Base-by-base conservation (phyloP, 2,329 filamentous ascomycete genomes). In the Simplicillium sp. region DNA sequence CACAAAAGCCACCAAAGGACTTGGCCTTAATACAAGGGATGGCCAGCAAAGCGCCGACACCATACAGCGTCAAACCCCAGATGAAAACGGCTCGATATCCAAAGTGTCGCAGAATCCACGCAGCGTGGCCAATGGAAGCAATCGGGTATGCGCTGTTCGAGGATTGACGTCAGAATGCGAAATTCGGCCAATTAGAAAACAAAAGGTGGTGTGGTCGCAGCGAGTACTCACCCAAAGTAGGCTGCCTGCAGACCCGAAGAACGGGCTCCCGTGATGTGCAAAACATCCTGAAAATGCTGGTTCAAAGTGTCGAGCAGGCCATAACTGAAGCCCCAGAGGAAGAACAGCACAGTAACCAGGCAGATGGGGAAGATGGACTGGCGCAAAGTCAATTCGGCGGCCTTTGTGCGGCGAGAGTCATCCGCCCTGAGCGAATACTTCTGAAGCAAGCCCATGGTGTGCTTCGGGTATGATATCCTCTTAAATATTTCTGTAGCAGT, bases 1-100 rank as follows among this genome's bases (percentile, higher is more conserved):
- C 75, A 51, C 82, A 87, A 62, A 88, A 89, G 8, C 84, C 85
- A 18, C 71, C 76, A 53, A 88, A 89, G 13, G 77, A 84, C 42
- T 72, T 68, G 29, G 75, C 72, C 47, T 74, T 71, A 50, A 80
- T 72, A 44, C 70, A 73, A 0, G 71, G 67, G 39, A 71, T 74
- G 11, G 70, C 67, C n/a, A 75, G 59, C 37, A 77, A 54, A n/a
- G 70, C 73, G n/a, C 75, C 75, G 28, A 77, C 43, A 2, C 76
- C 79, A 57, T 87, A 86, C 35, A 87, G 70, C 43, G 62, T 68
- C 7, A 88, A 68, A 31, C 84, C 78, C 50, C 74, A 71, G 53
- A 85, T 83, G 57, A 85, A 84, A 29, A 80, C 80, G 42, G 73
- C 72, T 39, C 78, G 73, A 58, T 82, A 84, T 13, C 81, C 80